These are phyloP conservation scores for Podosphaera fusca DNA, from an alignment of 2,329 filamentous ascomycete species.

Conservation along the genomic window DNA sequence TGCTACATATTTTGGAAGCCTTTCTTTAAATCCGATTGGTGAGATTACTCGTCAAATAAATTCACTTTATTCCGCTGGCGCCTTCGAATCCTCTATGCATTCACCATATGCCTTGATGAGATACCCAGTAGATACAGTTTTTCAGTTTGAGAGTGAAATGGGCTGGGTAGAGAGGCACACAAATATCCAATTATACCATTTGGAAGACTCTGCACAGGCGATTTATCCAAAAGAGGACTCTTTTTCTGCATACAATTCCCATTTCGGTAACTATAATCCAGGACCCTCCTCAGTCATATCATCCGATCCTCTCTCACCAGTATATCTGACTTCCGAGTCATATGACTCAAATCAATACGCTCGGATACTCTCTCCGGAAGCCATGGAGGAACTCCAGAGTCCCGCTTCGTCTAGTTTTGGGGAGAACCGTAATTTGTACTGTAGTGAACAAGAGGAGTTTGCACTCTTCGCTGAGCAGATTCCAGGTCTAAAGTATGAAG, in stretches of 20 bases:
- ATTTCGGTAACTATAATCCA: background rate
- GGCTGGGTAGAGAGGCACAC: constrained; percentile 30
- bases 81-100: constrained; percentile 31
- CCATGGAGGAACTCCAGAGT: background rate
- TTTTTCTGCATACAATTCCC: background rate
- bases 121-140: constrained; percentile 45
- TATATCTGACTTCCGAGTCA: background rate
- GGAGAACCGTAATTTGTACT: background rate
- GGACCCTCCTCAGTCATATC: background rate
- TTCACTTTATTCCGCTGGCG: constrained; percentile 38
- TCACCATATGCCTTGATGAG: constrained; percentile 47
- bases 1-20: constrained; percentile 63
- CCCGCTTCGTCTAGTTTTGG: background rate
- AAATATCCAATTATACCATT: background rate
- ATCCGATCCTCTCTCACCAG: background rate
- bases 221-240: background rate
- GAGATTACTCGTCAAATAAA: constrained; percentile 60
- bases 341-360: background rate
- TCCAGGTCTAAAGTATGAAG: no score
- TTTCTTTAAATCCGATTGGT: constrained; percentile 62
- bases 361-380: background rate
- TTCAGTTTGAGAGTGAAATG: constrained; percentile 45
- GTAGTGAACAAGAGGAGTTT: background rate
- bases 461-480: no score
- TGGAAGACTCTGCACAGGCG: background rate